phyloP scores from a whole-genome alignment of 2,329 filamentous ascomycete genomes.

The Pseudovirgaria hyperparasitica region DNA sequence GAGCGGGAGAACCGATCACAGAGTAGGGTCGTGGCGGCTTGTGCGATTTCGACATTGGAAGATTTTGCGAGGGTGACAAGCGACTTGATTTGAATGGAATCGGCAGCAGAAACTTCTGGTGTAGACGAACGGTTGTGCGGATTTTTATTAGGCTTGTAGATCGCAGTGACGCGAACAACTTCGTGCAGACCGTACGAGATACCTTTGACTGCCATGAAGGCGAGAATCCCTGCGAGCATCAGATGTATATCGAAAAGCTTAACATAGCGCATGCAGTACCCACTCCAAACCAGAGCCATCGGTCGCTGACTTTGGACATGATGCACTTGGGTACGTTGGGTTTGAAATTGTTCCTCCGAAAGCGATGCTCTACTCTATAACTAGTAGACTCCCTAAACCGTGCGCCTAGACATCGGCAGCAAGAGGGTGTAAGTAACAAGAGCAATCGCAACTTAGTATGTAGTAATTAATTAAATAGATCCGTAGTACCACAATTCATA shows the following conservation, averaged over 20 bases:
- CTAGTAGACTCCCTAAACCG: constrained; percentile 11
- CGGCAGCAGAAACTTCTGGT: constrained; percentile 1
- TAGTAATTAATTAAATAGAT: too few relatives aligned
- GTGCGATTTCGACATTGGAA: constrained; percentile 31
- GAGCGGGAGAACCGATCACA: constrained; percentile 20
- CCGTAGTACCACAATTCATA: too few relatives aligned
- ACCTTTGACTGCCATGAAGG: constrained; percentile 44
- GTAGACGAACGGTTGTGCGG: constrained; percentile 12
- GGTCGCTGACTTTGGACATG: constrained; percentile 27
- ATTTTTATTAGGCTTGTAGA: constrained; percentile 55
- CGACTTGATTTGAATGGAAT: constrained; percentile 28
- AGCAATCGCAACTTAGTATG: too few relatives aligned
- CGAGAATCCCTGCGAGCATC: constrained; percentile 36
- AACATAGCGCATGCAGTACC: constrained; percentile 18
- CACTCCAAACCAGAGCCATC: constrained; percentile 34
- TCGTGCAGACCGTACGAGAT: constrained; percentile 47
- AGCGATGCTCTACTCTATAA: background rate
- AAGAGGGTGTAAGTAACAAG: background rate
- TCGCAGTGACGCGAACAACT: constrained; percentile 51
- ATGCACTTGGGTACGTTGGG: constrained; percentile 14
- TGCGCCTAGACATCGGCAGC: background rate
- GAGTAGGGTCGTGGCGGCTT: constrained; percentile 24
- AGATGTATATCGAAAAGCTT: constrained; percentile 31
- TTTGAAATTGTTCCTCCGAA: background rate
- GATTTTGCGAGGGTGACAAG: constrained; percentile 27